Evolutionary conservation across 352 stramenopile genomes (phyloP).

Genomic region (Phytophthora sp.): DNA sequence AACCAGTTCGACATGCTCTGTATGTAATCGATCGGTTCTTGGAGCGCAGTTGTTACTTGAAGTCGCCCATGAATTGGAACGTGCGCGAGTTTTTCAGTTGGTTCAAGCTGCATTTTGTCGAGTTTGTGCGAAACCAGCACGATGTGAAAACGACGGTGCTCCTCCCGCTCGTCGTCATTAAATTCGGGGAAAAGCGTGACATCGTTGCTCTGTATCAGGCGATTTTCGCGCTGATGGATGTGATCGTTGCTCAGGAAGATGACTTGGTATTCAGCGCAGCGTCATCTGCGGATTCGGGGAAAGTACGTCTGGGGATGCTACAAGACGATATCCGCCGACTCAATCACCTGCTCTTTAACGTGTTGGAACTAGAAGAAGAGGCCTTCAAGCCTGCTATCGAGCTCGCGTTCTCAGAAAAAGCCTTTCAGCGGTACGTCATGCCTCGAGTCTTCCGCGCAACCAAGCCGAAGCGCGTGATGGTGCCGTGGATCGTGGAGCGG

Average conservation of each 20-base stretch:
- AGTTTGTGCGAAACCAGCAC: slow-evolving; percentile 78
- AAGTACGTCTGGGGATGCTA: slow-evolving; percentile 48
- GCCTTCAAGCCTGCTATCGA: slow-evolving; percentile 62
- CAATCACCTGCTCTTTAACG: slow-evolving; percentile 70
- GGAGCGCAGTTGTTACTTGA: slow-evolving; percentile 55
- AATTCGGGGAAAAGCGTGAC: slow-evolving; percentile 66
- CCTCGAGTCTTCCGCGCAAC: slow-evolving; percentile 71
- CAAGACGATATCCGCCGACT: slow-evolving; percentile 79
- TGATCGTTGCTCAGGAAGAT: slow-evolving; percentile 63
- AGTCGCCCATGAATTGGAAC: slow-evolving; percentile 55
- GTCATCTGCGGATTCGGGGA: slow-evolving; percentile 54
- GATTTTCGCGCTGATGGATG: slow-evolving; percentile 68
- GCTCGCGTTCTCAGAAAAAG: slow-evolving; percentile 69
- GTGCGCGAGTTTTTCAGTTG: slow-evolving; percentile 77
- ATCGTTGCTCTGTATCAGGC: slow-evolving; percentile 65
- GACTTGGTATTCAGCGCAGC: slow-evolving; percentile 53
- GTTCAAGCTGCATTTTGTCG: slow-evolving; percentile 84
- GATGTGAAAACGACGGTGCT: slow-evolving; percentile 73
- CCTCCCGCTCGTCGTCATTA: slow-evolving; percentile 67
- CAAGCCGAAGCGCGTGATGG: slow-evolving; percentile 70
- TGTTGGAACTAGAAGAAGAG: slow-evolving; percentile 73
- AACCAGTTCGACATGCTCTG: slow-evolving; percentile 80
- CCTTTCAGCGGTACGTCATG: slow-evolving; percentile 81
- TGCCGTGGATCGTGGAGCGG: slow-evolving; percentile 85
- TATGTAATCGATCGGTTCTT: slow-evolving; percentile 87